Conservation (phyloP, 2,329 filamentous ascomycete species). For the Sclerotinia minor region DNA sequence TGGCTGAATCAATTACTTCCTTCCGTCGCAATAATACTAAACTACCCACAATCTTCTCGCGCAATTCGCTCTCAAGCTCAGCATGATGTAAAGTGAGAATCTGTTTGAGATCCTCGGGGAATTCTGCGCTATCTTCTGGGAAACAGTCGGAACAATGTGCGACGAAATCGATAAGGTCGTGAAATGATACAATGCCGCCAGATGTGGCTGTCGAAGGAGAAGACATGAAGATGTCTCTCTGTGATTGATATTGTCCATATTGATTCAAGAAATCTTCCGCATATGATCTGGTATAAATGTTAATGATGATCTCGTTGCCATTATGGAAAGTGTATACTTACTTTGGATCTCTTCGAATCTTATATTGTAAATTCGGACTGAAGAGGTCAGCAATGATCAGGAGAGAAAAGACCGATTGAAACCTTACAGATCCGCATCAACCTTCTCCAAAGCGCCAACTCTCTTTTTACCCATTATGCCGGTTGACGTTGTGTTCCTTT, state of each 20-base stretch:
- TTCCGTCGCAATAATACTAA: slow-evolving; percentile 86
- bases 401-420: slow-evolving; percentile 28
- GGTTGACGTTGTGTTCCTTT: not conserved
- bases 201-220: slow-evolving; percentile 77
- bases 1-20: slow-evolving; percentile 83
- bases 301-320: slow-evolving; percentile 15
- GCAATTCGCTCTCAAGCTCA: slow-evolving; percentile 76
- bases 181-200: slow-evolving; percentile 78
- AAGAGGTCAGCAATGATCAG: slow-evolving; percentile 33
- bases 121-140: slow-evolving; percentile 73
- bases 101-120: slow-evolving; percentile 76
- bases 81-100: slow-evolving; percentile 82
- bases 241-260: slow-evolving; percentile 87
- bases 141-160: slow-evolving; percentile 94
- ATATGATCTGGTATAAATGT: slow-evolving; percentile 64
- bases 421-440: slow-evolving; percentile 79
- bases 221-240: slow-evolving; percentile 86
- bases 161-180: slow-evolving; percentile 90
- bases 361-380: slow-evolving; percentile 84
- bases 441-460: slow-evolving; percentile 89
- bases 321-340: slow-evolving; percentile 45
- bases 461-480: slow-evolving; percentile 77
- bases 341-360: slow-evolving; percentile 83
- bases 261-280: slow-evolving; percentile 84
- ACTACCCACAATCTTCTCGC: slow-evolving; percentile 93